phyloP scores from a whole-genome alignment of 2,329 filamentous ascomycete species.

The Fusarium domesticum region DNA sequence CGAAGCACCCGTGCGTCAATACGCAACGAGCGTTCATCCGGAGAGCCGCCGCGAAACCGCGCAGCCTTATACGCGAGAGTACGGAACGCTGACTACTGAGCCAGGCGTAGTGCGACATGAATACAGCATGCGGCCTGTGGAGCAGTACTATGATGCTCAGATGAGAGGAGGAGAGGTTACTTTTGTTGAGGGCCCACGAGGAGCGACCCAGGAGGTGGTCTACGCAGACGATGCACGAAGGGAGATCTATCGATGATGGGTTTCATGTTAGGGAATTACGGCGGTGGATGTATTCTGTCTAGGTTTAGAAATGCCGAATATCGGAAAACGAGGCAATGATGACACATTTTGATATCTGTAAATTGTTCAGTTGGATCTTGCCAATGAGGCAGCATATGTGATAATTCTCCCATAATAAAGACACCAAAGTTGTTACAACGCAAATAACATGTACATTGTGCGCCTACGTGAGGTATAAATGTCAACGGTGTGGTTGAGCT shows the following conservation, averaged over 20 bases:
- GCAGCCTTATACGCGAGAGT: constrained; percentile 35
- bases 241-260: constrained; percentile 36
- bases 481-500: too few species aligned
- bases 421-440: too few species aligned
- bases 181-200: constrained; percentile 45
- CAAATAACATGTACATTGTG: too few species aligned
- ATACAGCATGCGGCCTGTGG: constrained; percentile 43
- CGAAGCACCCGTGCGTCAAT: constrained; percentile 32
- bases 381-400: too few species aligned
- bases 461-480: too few species aligned
- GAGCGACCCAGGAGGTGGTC: constrained; percentile 42
- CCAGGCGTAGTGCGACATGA: constrained; percentile 27
- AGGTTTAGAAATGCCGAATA: background rate
- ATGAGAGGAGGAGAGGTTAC: constrained; percentile 37
- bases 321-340: too few species aligned
- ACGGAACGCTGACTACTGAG: constrained; percentile 26
- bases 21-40: constrained; percentile 27
- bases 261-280: background rate
- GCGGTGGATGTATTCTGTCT: background rate
- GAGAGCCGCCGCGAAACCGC: constrained; percentile 30
- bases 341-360: too few species aligned
- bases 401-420: too few species aligned
- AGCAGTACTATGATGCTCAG: constrained; percentile 43
- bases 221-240: constrained; percentile 43
- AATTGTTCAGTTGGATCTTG: too few species aligned